phyloP scores from a whole-genome alignment of 1,284 basidiomycete species.

The Exobasidium cylindrosporum region DNA sequence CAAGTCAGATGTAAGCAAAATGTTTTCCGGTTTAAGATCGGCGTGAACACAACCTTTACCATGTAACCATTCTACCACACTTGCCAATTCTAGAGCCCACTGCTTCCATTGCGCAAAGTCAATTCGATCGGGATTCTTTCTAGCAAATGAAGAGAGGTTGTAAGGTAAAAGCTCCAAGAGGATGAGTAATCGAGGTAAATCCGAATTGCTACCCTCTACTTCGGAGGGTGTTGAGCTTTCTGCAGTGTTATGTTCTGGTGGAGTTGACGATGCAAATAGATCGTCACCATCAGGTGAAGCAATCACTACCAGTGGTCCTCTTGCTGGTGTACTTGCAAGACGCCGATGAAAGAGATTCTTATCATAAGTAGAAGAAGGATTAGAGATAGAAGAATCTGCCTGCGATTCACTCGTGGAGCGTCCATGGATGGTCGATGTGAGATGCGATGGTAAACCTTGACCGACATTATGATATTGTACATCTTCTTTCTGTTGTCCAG shows the following conservation, averaged over 20 bases:
- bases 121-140: conserved; percentile 27
- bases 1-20: conserved; percentile 38
- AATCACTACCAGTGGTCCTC: neutral
- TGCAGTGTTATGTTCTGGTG: neutral
- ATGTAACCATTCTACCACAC: conserved; percentile 44
- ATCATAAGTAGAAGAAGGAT: too few relatives aligned
- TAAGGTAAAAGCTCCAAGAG: conserved; percentile 49
- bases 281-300: neutral
- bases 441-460: neutral
- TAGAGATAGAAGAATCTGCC: neutral
- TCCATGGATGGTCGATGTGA: neutral
- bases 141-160: conserved; percentile 33
- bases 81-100: conserved; percentile 45
- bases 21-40: conserved; percentile 54
- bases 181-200: conserved; percentile 42
- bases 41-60: conserved; percentile 44
- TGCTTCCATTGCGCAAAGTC: conserved; percentile 37
- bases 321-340: neutral
- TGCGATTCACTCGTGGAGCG: neutral
- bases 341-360: neutral
- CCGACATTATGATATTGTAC: neutral
- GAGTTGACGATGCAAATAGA: neutral
- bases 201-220: neutral
- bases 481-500: neutral
- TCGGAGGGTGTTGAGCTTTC: neutral